Conservation (phyloP, 2,329 filamentous ascomycete genomes). For the Epichloe coenophiala region DNA sequence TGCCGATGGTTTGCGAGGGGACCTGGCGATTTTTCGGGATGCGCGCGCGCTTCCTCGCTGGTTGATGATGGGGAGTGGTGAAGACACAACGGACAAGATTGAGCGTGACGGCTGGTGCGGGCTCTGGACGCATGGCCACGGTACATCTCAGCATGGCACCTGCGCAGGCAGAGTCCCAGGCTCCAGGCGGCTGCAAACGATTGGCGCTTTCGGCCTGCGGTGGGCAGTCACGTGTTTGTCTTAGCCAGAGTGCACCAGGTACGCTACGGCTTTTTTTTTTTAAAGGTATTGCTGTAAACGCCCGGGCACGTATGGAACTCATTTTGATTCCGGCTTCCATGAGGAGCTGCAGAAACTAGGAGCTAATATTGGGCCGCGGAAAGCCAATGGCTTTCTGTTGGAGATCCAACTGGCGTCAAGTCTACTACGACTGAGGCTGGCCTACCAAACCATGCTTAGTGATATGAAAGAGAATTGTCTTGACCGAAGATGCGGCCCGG, state of each 20-base stretch:
- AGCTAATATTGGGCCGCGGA: neutral
- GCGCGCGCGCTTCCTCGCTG: conserved; percentile 36
- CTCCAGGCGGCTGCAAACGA: conserved; percentile 9
- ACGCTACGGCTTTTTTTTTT: neutral
- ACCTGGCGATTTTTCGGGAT: conserved; percentile 49
- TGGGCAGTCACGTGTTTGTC: neutral
- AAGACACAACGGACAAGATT: conserved; percentile 38
- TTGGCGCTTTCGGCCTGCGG: conserved; percentile 7
- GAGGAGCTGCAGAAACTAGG: neutral
- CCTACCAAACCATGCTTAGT: neutral
- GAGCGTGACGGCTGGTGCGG: conserved; percentile 34
- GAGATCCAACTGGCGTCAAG: neutral
- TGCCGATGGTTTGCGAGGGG: conserved; percentile 45
- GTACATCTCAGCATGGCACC: conserved; percentile 32
- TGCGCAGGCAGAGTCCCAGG: conserved; percentile 15
- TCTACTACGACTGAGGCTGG: neutral
- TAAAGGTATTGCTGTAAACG: neutral
- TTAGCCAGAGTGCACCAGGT: neutral
- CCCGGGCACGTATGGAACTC: neutral
- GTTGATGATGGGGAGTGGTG: conserved; percentile 38
- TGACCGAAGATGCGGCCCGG: neutral
- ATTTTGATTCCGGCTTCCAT: neutral
- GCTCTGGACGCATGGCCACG: conserved; percentile 20
- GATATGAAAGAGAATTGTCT: neutral
- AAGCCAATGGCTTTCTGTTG: neutral